Evolutionary conservation across 768 basidiomycete species (phyloP).

Genomic region (Podaxis sp.): DNA sequence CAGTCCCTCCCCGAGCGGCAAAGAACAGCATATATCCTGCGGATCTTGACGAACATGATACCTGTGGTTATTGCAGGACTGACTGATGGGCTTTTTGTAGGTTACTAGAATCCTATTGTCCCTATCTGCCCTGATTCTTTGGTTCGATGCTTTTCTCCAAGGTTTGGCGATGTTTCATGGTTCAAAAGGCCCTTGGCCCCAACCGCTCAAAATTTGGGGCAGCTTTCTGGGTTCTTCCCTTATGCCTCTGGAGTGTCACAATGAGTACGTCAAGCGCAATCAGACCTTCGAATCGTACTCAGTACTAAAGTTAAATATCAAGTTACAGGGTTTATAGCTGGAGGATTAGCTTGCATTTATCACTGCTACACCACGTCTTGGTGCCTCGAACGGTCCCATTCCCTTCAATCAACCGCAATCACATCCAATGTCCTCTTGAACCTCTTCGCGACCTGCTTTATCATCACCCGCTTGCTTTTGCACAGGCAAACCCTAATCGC

Average conservation of each 20-base stretch:
- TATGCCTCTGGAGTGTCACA: neutral
- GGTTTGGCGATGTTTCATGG: slow-evolving; percentile 8
- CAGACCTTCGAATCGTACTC: neutral
- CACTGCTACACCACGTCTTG: neutral
- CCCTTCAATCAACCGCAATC: neutral
- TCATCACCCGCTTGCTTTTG: neutral
- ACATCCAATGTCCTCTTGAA: neutral
- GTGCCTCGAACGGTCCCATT: neutral
- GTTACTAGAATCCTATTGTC: neutral
- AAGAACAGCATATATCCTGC: too few relatives aligned
- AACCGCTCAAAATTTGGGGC: too few relatives aligned
- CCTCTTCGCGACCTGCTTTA: neutral
- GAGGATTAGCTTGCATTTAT: neutral
- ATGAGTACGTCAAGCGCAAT: neutral
- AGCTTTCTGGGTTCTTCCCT: neutral
- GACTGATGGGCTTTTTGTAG: neutral
- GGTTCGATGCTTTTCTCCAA: neutral
- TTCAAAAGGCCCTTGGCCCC: neutral
- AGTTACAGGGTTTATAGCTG: neutral
- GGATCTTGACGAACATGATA: neutral
- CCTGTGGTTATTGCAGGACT: neutral
- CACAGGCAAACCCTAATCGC: neutral
- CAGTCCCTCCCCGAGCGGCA: too few relatives aligned
- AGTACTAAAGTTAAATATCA: neutral
- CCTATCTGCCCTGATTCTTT: neutral